Percentiles rank a stretch among this genome's conserved stretches.
phyloP scores from a whole-genome alignment of 768 basidiomycete species.

The Candolleomyces efflorescens region DNA sequence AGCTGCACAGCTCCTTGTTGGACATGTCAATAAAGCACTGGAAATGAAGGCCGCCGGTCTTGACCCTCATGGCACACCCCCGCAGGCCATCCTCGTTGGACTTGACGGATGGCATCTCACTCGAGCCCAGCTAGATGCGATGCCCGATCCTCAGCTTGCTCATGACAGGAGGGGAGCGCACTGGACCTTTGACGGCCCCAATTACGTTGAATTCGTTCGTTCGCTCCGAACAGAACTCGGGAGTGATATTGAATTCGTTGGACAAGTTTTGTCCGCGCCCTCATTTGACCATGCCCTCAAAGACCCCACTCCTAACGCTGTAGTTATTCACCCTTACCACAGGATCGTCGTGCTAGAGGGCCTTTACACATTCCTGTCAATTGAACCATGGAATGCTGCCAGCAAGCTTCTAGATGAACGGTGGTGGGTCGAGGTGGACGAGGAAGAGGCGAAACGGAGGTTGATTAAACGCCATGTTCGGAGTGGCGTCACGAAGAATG shows the following conservation, averaged over 20 bases:
- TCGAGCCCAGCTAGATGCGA: slow-evolving; percentile 67
- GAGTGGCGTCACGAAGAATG: slow-evolving; percentile 67
- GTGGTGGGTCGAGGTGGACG: slow-evolving; percentile 65
- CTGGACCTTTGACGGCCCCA: slow-evolving; percentile 85
- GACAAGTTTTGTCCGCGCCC: slow-evolving; percentile 54
- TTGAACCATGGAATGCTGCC: slow-evolving; percentile 69
- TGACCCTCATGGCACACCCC: slow-evolving; percentile 3
- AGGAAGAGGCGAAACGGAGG: slow-evolving; percentile 50
- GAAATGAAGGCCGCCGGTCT: not conserved
- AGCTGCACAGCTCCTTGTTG: slow-evolving; percentile 55
- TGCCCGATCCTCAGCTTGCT: slow-evolving; percentile 74
- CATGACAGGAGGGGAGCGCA: slow-evolving; percentile 80
- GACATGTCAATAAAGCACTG: slow-evolving; percentile 46
- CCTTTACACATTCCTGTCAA: slow-evolving; percentile 76
- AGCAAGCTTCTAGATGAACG: slow-evolving; percentile 68
- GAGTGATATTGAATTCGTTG: slow-evolving; percentile 10
- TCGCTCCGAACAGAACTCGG: slow-evolving; percentile 39
- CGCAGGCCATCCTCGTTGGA: slow-evolving; percentile 61
- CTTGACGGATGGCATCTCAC: slow-evolving; percentile 93
- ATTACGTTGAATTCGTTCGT: slow-evolving; percentile 66
- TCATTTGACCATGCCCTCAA: slow-evolving; percentile 87
- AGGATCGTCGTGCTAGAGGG: slow-evolving; percentile 87
- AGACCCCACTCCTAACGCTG: slow-evolving; percentile 66
- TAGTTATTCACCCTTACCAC: slow-evolving; percentile 56
- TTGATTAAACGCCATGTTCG: slow-evolving; percentile 71